These are phyloP conservation scores for Rosa hybrid DNA, from an alignment of 331 rosid genomes.

Conservation along the genomic window DNA sequence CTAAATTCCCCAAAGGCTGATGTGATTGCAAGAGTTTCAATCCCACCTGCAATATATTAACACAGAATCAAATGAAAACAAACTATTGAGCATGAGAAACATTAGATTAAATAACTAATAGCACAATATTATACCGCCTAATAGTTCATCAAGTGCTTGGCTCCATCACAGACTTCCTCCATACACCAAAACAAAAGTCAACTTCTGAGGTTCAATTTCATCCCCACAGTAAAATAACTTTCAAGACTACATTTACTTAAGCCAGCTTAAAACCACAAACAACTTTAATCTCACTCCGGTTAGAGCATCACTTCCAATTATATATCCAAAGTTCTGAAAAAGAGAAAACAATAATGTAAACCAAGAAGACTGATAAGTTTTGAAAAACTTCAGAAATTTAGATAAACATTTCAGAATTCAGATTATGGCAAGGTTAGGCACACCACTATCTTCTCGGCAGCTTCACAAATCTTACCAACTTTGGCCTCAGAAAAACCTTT, in stretches of 20 bases:
- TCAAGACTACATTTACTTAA: not conserved
- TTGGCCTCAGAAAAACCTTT: conserved; percentile 90
- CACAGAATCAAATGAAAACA: too few species aligned
- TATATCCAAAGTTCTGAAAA: conserved; percentile 80
- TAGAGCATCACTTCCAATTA: conserved; percentile 69
- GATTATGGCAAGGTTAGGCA: conserved; percentile 22
- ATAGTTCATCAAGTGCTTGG: conserved; percentile 91
- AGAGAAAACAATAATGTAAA: not conserved
- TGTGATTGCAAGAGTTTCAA: conserved; percentile 80
- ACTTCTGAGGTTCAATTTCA: conserved; percentile 13
- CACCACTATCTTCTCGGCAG: conserved; percentile 91
- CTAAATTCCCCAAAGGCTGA: conserved; percentile 97
- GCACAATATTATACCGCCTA: conserved; percentile 61
- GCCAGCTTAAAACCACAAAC: conserved; percentile 13
- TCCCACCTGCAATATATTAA: conserved; percentile 45
- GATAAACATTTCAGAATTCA: not conserved
- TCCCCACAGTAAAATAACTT: too few species aligned
- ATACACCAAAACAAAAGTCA: conserved; percentile 15
- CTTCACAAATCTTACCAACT: conserved; percentile 86
- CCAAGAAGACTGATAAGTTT: too few species aligned
- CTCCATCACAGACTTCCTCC: conserved; percentile 89
- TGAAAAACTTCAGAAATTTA: conserved; percentile 32
- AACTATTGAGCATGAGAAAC: too few species aligned
- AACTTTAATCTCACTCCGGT: too few species aligned
- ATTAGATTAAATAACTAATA: not conserved